Base-by-base conservation (phyloP, 2,329 filamentous ascomycete species). In the Diaporthe humulicola region DNA sequence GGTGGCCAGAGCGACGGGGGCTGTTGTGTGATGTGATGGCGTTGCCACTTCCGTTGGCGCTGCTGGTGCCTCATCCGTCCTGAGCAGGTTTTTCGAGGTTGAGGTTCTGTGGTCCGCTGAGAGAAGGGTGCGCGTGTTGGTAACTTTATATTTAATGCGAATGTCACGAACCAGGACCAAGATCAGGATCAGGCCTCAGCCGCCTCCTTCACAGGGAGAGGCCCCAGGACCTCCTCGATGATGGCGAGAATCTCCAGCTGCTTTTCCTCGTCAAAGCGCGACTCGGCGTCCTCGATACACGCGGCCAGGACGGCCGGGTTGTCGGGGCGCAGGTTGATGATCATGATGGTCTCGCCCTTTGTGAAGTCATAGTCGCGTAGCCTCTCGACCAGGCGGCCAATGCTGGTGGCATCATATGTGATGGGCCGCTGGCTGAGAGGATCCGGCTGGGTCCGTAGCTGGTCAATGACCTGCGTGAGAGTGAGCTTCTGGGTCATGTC, bases 311-410 rank as follows among this genome's bases (percentile, higher is more conserved):
- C 87, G 5, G 88, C 88, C 40, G 87, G 85, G 38, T 86, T 89
- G 30, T 86, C 86, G 0, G 92, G 92, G 15, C 92, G 88, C 57
- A 93, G 83, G 80, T 94, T 94, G 78, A 93, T 81, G 64, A 94
- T 89, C 90, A 93, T 93, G 79, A 94, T 84, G 72, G 92, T 84
- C 82, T 94, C 92, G 71, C 90, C 90, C 85, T 94, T 94, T 83
- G 90, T 90, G 73, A 94, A 86, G 60, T 90, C 87, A 81, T 88
- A 93, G 1, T 85, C 85, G 15, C 87, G 86, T 67, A 94, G 84
- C 33, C 84, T 86, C 79, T 89, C 83, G 54, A 93, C 84, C 54
- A 94, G 87, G 33, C 80, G 82, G 9, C 84, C 79, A 76, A 93
- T 89, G 69, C 87, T 87, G 14, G 83, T 82, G n/a, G 87, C 81